Percentiles rank a stretch among this genome's conserved stretches.
Conservation (phyloP, 768 basidiomycete genomes). For the Phallus indusiatus region DNA sequence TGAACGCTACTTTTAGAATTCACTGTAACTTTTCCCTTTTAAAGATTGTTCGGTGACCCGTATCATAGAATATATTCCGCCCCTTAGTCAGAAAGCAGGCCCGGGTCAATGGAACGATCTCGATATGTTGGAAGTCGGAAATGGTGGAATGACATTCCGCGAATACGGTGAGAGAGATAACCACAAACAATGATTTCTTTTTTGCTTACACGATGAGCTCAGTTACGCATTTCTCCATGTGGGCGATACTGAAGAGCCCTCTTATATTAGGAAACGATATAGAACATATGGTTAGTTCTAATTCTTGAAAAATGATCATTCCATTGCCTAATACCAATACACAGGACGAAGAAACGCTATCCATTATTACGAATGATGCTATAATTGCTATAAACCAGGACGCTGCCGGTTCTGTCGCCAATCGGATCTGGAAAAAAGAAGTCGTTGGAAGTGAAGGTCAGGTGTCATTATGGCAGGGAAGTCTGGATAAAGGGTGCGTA, state of each 20-base stretch:
- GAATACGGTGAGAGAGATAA: constrained; percentile 25
- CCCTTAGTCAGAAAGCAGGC: constrained; percentile 26
- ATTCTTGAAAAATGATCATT: background rate
- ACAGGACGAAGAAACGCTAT: constrained; percentile 10
- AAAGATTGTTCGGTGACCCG: constrained; percentile 16
- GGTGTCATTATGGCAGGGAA: constrained; percentile 25
- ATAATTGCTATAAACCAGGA: constrained; percentile 19
- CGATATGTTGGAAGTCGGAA: constrained; percentile 27
- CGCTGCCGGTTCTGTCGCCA: background rate
- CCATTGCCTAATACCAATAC: background rate
- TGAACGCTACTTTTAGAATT: background rate
- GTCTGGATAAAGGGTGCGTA: constrained; percentile 22
- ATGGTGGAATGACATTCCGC: constrained; percentile 29
- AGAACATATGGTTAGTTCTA: constrained; percentile 11
- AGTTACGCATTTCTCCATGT: constrained; percentile 17
- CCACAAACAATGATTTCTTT: too few relatives aligned
- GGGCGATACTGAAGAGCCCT: constrained; percentile 21
- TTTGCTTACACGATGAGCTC: background rate
- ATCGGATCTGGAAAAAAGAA: background rate
- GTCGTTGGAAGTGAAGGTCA: constrained; percentile 9
- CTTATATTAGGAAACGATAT: constrained; percentile 22
- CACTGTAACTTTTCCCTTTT: background rate
- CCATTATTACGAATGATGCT: constrained; percentile 16
- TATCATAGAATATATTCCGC: constrained; percentile 29
- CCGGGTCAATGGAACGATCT: constrained; percentile 29